These are phyloP conservation scores for Aegilops longissima DNA, from an alignment of 176 grass and related monocot species.

Conservation along the genomic window DNA sequence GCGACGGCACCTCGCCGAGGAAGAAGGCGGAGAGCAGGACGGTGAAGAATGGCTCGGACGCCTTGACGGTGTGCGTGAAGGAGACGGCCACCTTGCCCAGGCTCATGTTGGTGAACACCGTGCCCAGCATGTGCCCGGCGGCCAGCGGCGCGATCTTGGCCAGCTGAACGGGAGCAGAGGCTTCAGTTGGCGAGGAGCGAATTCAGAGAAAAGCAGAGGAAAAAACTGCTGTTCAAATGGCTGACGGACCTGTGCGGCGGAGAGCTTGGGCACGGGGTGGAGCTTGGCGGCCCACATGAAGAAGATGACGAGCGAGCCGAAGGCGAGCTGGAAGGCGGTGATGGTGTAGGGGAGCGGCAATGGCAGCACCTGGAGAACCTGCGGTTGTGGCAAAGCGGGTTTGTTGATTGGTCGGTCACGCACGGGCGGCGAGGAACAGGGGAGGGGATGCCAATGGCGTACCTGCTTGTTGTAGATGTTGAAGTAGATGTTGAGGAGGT, in stretches of 20 bases:
- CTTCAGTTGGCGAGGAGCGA: background rate
- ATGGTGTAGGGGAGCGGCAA: conserved; percentile 79
- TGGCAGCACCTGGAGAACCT: conserved; percentile 69
- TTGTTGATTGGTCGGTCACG: background rate
- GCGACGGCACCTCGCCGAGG: conserved; percentile 68
- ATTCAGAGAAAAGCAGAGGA: background rate
- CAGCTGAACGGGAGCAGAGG: conserved; percentile 39
- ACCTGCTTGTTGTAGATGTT: conserved; percentile 89
- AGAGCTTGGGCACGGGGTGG: conserved; percentile 55
- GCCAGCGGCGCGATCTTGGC: conserved; percentile 68
- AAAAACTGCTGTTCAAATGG: background rate
- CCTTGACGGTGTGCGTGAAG: conserved; percentile 96
- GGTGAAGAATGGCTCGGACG: conserved; percentile 91
- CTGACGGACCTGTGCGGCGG: conserved; percentile 52
- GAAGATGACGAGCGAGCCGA: conserved; percentile 68
- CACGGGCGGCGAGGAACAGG: background rate
- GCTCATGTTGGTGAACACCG: conserved; percentile 94
- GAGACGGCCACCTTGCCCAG: conserved; percentile 87
- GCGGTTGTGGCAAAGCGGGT: background rate
- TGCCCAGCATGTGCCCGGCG: conserved; percentile 76
- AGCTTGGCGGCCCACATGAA: conserved; percentile 71
- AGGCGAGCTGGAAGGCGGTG: conserved; percentile 72
- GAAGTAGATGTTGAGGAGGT: conserved; percentile 80
- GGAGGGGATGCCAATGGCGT: background rate
- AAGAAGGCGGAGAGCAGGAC: conserved; percentile 86